Conservation (phyloP, 129 eudicot genomes). For the Lactuca sativa region DNA sequence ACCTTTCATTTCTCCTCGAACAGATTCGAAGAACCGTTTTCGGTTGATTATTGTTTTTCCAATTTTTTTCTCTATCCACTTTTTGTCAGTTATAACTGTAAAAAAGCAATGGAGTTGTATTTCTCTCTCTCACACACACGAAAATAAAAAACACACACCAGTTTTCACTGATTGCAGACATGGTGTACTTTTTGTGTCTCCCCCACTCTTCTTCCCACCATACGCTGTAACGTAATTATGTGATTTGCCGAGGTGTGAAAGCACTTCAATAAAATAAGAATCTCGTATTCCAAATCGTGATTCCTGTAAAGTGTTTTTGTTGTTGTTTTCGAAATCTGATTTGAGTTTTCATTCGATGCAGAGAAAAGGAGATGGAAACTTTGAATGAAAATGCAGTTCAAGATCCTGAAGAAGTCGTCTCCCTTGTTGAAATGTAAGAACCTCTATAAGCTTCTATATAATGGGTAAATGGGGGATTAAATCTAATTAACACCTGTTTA, state of each 20-base stretch:
- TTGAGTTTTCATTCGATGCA: conserved; percentile 2
- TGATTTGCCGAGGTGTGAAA: not conserved
- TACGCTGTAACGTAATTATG: conserved; percentile 6
- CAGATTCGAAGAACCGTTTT: conserved; percentile 32
- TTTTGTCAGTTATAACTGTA: conserved; percentile 39
- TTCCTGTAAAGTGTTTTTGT: conserved; percentile 1
- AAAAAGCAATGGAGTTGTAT: conserved; percentile 16
- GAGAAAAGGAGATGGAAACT: conserved; percentile 36
- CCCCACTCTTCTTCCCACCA: conserved; percentile 9
- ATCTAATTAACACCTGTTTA: not conserved
- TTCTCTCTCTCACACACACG: conserved; percentile 30
- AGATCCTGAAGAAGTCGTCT: conserved; percentile 39
- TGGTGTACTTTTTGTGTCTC: conserved; percentile 28
- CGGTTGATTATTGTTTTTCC: conserved; percentile 17
- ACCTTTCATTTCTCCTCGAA: not conserved
- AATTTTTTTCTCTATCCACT: conserved; percentile 8
- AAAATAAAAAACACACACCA: conserved; percentile 9
- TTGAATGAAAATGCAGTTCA: conserved; percentile 46
- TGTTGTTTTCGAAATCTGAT: not conserved
- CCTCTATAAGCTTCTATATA: not conserved
- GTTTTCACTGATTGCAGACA: conserved; percentile 26
- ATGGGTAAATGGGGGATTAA: not conserved
- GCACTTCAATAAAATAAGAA: not conserved
- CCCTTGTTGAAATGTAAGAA: conserved; percentile 42
- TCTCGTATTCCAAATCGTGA: not conserved